Percentiles rank a stretch among this genome's conserved stretches.
Conservation (phyloP, 177 flowering plant genomes). For the Vitis hybrid region DNA sequence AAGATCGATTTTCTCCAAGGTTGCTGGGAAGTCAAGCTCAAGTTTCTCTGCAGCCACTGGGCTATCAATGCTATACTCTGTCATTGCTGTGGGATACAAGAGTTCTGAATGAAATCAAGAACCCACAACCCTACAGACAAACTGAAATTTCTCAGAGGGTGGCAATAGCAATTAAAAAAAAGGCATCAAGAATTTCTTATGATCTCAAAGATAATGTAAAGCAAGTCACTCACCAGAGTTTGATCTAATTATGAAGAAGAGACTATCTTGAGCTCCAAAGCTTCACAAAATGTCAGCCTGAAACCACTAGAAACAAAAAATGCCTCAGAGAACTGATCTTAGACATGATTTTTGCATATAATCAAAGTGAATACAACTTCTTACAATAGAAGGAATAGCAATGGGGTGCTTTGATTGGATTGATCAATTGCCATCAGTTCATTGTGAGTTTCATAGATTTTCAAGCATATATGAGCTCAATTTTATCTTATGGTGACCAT, state of each 20-base stretch:
- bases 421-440: no score
- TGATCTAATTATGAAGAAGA: neutral
- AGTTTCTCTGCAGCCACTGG: conserved; percentile 6
- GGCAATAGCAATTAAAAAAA: neutral
- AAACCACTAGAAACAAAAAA: neutral
- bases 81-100: conserved; percentile 9
- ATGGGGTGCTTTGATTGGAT: no score
- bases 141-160: neutral
- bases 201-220: neutral
- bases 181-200: neutral
- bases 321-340: no score
- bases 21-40: neutral
- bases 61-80: conserved; percentile 4
- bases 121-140: conserved; percentile 10
- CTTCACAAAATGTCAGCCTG: conserved; percentile 6
- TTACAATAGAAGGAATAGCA: no score
- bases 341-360: no score
- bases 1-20: neutral
- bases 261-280: conserved; percentile 6
- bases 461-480: no score
- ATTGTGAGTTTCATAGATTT: no score
- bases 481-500: no score
- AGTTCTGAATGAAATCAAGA: neutral
- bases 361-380: no score
- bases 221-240: conserved; percentile 6